Base-by-base conservation (phyloP, 1,284 basidiomycete genomes). In the Microbotryum saponariae region DNA sequence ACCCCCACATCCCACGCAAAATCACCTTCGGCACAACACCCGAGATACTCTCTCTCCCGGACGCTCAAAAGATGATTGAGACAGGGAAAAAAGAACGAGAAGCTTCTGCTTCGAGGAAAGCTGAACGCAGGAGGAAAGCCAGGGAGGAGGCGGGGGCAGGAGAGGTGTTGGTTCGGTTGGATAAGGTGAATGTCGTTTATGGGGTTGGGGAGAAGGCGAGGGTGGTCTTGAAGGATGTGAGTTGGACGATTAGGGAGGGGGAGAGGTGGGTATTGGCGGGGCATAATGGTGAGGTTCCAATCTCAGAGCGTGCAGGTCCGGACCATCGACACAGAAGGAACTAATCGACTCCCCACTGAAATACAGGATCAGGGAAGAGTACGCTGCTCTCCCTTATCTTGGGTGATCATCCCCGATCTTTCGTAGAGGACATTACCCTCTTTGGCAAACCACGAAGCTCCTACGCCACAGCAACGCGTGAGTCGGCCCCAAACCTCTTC, bases 391-490 rank as follows among this genome's bases (percentile, higher is more conserved):
- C 93, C 5, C 76, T 97, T 42, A 78, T 98, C 46, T 89, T 91
- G 0, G 94, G 94, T 27, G 91, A 94, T 71, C 94, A 97, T 75
- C 93, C 94, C 0, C 89, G 90, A 66, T 94, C 92, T 0, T 97
- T 87, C 77, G 86, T 85, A 1, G 86, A 90, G 73, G 75, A 77
- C 76, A 77, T 85, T 9, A 51, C 61, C 0, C 51, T 73, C 12
- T 73, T 73, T 42, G 69, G 62, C 31, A 61, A 66, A 48, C 70
- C 71, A 21, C 67, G 72, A 2, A 54, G 51, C 29, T 59, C 58
- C 16, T 62, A 68, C 27, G 72, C 72, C 1, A 71, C 70, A 0
- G 62, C 65, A 0, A 69, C 63, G 6, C 44, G 67, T 66, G 42
- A 54, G 60, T 31, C 23, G 2, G 5, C 1, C 56, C 29, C 16